Evolutionary conservation across 345 rosid genomes (phyloP), one percentile per base, ranked within the genome.

Genomic region (Citrus glauca): DNA sequence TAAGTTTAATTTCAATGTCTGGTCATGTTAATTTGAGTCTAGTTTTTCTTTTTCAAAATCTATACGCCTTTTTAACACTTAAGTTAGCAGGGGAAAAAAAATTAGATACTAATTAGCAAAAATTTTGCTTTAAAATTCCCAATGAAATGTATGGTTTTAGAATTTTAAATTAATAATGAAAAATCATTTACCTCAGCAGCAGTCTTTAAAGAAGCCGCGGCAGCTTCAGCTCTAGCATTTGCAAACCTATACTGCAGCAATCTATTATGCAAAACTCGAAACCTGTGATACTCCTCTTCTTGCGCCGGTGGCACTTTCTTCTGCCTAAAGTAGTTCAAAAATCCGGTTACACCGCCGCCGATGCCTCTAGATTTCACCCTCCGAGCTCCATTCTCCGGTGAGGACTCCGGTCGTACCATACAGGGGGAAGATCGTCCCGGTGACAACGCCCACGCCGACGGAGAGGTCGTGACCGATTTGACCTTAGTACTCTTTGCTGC

Each of bases 391-490:
- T 83, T 30, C 16, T 48, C 79, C 28, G 80, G 78, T 27, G 79
- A 78, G 2, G 85, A 75, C 67, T 84, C 84, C 32, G 87, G 83
- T 5, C 82, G 71, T 20, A 76, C 75, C 75, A 79, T 37, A 20
- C 74, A 81, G 65, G 71, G 77, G 27, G 85, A 76, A 48, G 80
- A 66, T 63, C 95, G 83, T n/a, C 95, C 97, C 0, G 93, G 92
- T 2, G 95, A 94, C 75, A 91, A 82, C 6, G 92, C 92, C 98
- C 97, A 91, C 7, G 98, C 94, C 1, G 96, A 94, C 1, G 92
- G 87, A 19, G 92, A 86, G 27, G 56, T 78, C 13, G 82, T 70
- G 10, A 84, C 81, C 0, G 88, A 42, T 77, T 78, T 84, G 3
- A 69, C 65, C 57, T 80, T 45, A 11, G 16, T 45, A 2, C 50